A percentile compares a stretch with the other conserved stretches of the same genome.
phyloP scores from a whole-genome alignment of 2,329 filamentous ascomycete species.

The Penicillium sp. region DNA sequence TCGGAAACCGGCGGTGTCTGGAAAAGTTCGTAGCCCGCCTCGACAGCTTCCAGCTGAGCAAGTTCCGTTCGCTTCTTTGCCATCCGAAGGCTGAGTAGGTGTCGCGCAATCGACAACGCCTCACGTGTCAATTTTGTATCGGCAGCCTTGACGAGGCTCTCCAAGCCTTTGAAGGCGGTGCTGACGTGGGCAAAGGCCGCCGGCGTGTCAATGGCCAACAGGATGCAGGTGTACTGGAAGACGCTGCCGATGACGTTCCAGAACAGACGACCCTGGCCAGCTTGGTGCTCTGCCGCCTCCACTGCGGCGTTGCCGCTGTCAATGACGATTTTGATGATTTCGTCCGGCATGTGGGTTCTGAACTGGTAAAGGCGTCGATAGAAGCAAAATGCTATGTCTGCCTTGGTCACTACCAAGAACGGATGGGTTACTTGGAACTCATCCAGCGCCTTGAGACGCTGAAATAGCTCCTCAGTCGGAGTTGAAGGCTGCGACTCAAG shows the following conservation, averaged over 20 bases:
- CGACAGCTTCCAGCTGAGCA: constrained; percentile 30
- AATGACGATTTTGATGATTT: background rate
- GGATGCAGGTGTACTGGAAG: constrained; percentile 33
- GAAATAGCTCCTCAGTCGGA: background rate
- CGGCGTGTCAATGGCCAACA: constrained; percentile 33
- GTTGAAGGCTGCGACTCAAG: background rate
- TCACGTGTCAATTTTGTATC: background rate
- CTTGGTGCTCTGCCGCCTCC: background rate
- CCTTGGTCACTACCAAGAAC: background rate
- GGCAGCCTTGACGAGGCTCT: background rate
- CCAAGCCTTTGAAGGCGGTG: background rate
- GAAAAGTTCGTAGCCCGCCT: constrained; percentile 20
- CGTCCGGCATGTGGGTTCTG: background rate
- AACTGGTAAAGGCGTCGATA: background rate
- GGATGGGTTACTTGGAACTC: background rate
- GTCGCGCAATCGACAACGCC: background rate
- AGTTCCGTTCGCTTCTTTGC: constrained; percentile 34
- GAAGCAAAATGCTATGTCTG: background rate
- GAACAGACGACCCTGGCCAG: constrained; percentile 26
- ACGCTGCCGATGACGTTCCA: constrained; percentile 37
- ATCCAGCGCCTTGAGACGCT: background rate
- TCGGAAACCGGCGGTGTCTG: constrained; percentile 9
- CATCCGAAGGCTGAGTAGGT: constrained; percentile 30
- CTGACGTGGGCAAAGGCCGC: background rate
- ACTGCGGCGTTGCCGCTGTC: background rate